phyloP scores from a whole-genome alignment of 208 protist genomes.

The Jaenimonas drosophilae region DNA sequence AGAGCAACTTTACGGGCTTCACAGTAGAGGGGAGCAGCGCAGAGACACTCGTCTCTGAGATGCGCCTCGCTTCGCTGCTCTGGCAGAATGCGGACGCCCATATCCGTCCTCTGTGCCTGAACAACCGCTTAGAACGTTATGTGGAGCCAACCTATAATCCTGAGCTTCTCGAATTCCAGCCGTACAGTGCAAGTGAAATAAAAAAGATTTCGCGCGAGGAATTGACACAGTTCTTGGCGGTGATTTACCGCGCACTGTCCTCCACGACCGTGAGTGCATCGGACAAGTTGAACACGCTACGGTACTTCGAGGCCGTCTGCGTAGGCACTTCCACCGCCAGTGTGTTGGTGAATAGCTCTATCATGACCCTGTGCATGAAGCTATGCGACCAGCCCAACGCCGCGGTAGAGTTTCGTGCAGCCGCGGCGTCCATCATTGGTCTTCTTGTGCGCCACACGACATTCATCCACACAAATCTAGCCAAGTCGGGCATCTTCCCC shows the following conservation, averaged over 20 bases:
- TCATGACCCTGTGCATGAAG: conserved; percentile 83
- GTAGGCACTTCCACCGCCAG: conserved; percentile 67
- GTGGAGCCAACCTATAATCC: conserved; percentile 56
- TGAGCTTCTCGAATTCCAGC: conserved; percentile 41
- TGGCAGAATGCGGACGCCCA: conserved; percentile 67
- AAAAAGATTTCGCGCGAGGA: conserved; percentile 29
- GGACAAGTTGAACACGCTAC: conserved; percentile 74
- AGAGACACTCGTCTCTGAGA: not conserved
- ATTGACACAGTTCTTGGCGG: conserved; percentile 43
- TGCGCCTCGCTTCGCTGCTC: conserved; percentile 36
- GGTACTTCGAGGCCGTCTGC: conserved; percentile 82
- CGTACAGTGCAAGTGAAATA: conserved; percentile 43
- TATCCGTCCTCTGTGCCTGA: conserved; percentile 84
- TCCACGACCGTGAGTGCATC: conserved; percentile 10
- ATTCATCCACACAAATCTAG: conserved; percentile 59
- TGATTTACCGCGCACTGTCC: conserved; percentile 34
- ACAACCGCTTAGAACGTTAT: conserved; percentile 79
- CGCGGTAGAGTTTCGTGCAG: conserved; percentile 31
- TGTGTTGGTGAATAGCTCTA: conserved; percentile 83
- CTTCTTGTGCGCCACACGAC: conserved; percentile 78
- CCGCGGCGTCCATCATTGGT: conserved; percentile 74
- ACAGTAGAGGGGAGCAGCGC: conserved; percentile 2
- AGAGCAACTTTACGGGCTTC: not conserved
- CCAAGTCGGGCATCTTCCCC: conserved; percentile 49
- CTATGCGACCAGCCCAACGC: conserved; percentile 39